Base-by-base conservation (phyloP, 306 rosid species). In the Rosa chinensis region DNA sequence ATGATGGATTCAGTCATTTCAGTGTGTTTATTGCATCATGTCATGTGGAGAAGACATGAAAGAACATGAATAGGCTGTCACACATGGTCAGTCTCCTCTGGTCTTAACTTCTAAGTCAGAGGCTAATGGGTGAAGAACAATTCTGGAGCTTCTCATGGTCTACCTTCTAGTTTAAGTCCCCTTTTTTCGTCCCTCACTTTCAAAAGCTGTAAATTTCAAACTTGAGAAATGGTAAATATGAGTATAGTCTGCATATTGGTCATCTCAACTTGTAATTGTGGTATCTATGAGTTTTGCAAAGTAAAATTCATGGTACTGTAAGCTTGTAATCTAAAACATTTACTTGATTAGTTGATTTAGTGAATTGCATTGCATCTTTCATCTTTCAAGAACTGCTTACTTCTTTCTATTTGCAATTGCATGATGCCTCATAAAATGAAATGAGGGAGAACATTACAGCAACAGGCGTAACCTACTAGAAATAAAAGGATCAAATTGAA, bases 31-130 rank as follows among this genome's bases (percentile, higher is more conserved):
- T 79, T 76, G 68, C 76, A 64, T 66, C 17, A 79, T 83, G 70
- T 39, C 88, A 86, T 72, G 91, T 81, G 89, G 68, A 32, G 80
- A 77, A 21, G 66, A 53, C 73, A 42, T 35, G 74, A 78, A 44
- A 39, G 21, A 61, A 59, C 74, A 77, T 78, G 49, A 67, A 71
- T 12, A 77, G 70, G 63, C 58, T 53, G 85, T 64, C 70, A 14
- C 92, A 92, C 91, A 84, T 86, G 97, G 75, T 17, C 64, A 44
- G 71, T 25, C 32, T 63, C 55, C 13, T 74, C 56, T 14, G 17
- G 55, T 47, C 37, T 2, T 2, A 32, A 32, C 37, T 32, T 42
- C 43, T 21, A 17, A 12, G 77, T 73, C 77, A 39, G 13, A 73
- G 18, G 47, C 18, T 62, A 21, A 58, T 1, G 40, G 50, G 52